These are phyloP conservation scores for Ceratocystis papillata DNA, from an alignment of 2,329 filamentous ascomycete genomes.

Conservation along the genomic window DNA sequence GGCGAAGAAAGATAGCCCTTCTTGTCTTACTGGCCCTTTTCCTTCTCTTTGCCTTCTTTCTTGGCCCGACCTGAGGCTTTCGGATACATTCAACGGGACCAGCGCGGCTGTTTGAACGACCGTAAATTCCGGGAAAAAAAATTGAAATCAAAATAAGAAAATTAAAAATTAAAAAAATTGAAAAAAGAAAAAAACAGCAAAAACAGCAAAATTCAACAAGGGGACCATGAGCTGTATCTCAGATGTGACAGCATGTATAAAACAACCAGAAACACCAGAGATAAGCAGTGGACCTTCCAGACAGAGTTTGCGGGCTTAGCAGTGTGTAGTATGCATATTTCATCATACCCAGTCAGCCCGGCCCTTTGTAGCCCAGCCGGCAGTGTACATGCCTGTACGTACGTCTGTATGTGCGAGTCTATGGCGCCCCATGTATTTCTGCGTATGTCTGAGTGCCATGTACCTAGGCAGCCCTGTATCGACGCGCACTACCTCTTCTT, in stretches of 20 bases:
- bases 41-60: background rate
- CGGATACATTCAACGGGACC: background rate
- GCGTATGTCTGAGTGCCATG: background rate
- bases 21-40: background rate
- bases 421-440: background rate
- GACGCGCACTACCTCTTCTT: background rate
- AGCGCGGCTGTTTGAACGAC: too few species aligned
- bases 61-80: background rate
- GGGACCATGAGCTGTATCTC: background rate
- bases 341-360: background rate
- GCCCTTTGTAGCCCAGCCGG: background rate
- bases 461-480: background rate
- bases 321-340: constrained; percentile 5
- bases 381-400: background rate
- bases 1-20: background rate
- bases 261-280: background rate
- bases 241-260: background rate
- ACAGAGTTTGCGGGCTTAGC: constrained; percentile 8
- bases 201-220: background rate
- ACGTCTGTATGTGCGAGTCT: background rate
- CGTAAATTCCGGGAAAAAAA: background rate
- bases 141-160: background rate
- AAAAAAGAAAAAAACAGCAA: background rate
- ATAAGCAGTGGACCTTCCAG: constrained; percentile 1
- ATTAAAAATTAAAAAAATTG: background rate